Conservation (phyloP, 352 stramenopile species). For the Globisporangium paroecandrum region DNA sequence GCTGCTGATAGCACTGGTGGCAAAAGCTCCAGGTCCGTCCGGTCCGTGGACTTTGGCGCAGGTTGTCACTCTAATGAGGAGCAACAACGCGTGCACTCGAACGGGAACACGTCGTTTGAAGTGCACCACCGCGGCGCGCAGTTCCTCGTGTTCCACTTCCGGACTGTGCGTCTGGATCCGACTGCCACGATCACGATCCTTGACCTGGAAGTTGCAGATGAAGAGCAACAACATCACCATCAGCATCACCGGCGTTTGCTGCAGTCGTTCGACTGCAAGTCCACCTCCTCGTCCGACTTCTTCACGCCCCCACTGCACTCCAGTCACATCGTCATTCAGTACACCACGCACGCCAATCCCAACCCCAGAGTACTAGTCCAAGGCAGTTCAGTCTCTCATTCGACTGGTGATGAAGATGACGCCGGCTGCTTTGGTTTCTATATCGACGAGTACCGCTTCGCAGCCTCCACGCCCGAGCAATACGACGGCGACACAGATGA, state of each 20-base stretch:
- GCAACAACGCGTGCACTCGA: background rate
- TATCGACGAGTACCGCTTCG: conserved; percentile 37
- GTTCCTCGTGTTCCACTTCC: conserved; percentile 37
- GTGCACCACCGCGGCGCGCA: conserved; percentile 25
- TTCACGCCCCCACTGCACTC: conserved; percentile 23
- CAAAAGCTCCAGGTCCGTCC: background rate
- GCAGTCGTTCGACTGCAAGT: conserved; percentile 2
- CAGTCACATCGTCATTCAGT: conserved; percentile 14
- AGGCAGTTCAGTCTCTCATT: background rate
- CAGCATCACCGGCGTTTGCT: background rate
- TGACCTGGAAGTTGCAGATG: conserved; percentile 9
- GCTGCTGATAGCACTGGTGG: background rate
- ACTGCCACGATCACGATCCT: conserved; percentile 21
- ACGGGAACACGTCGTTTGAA: conserved; percentile 13
- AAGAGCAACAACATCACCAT: background rate
- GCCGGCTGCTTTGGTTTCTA: conserved; percentile 27
- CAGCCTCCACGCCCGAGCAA: background rate
- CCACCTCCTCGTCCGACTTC: conserved; percentile 9
- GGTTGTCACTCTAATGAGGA: background rate
- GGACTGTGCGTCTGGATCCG: conserved; percentile 21
- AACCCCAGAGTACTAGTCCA: background rate
- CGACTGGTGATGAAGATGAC: background rate
- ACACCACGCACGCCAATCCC: conserved; percentile 4
- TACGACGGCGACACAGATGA: background rate
- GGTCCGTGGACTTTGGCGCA: background rate